Evolutionary conservation across 352 stramenopile genomes (phyloP).

Genomic region (Phytophthora brassicae): DNA sequence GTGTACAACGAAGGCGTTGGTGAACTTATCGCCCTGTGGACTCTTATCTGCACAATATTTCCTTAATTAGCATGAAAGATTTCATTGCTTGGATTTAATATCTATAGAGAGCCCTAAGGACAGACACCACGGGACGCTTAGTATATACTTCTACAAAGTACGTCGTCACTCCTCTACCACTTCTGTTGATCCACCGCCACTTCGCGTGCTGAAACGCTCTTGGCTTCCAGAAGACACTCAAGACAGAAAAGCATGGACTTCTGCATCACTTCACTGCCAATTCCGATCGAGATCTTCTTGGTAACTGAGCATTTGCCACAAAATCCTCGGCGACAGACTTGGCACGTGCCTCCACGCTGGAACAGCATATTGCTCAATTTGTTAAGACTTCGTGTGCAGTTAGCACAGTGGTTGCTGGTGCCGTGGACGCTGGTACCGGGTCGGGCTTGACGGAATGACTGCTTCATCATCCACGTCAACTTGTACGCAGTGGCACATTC

Average conservation of each 20-base stretch:
- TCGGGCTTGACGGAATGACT: slow-evolving; percentile 21
- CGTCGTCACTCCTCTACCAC: slow-evolving; percentile 23
- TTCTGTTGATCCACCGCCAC: slow-evolving; percentile 38
- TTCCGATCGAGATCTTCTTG: slow-evolving; percentile 46
- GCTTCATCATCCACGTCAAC: slow-evolving; percentile 44
- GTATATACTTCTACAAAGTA: slow-evolving; percentile 22
- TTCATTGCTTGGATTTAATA: slow-evolving; percentile 27
- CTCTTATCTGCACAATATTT: no score
- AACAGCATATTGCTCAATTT: slow-evolving; percentile 38
- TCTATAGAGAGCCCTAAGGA: slow-evolving; percentile 29
- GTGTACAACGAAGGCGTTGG: neutral
- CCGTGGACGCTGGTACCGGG: slow-evolving; percentile 18
- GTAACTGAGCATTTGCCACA: slow-evolving; percentile 46
- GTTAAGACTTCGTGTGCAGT: slow-evolving; percentile 39
- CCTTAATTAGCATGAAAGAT: slow-evolving; percentile 23
- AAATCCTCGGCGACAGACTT: slow-evolving; percentile 39
- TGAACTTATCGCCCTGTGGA: no score
- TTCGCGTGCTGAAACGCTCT: slow-evolving; percentile 33
- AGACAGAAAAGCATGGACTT: slow-evolving; percentile 49
- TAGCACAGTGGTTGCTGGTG: slow-evolving; percentile 33
- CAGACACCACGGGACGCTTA: slow-evolving; percentile 18
- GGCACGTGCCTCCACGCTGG: slow-evolving; percentile 33
- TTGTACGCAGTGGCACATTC: slow-evolving; percentile 47
- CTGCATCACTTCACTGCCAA: slow-evolving; percentile 36
- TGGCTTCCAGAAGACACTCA: slow-evolving; percentile 44